Base-by-base conservation (phyloP, 371 early-diverging fungal species). In the Zopfochytrium polystomum region DNA sequence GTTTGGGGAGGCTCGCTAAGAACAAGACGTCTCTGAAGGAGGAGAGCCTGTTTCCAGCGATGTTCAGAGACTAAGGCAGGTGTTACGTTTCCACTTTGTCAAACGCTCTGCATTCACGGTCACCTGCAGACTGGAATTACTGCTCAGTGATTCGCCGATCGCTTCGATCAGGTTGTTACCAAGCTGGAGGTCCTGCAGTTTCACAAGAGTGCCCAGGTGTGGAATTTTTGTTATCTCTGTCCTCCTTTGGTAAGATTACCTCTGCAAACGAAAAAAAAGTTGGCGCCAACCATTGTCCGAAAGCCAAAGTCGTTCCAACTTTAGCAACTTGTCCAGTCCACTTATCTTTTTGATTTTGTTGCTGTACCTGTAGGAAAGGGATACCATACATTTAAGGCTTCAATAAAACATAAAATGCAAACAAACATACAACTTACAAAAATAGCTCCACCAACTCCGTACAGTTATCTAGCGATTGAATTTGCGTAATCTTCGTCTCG, bases 1-100 rank as follows among this genome's bases (percentile, higher is more conserved):
- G 71, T 13, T 63, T 38, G 5, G 70, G 73, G 1, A 81, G 60
- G 0, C 71, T 68, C 6, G 75, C 65, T 26, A 81, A 68, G 48
- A 77, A 67, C 4, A 79, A 58, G 26, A 81, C 63, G 33, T 79
- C 79, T 29, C 74, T 66, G 59, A 81, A 81, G 1, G 77, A 79
- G 3, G 73, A 73, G 32, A 79, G 66, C 9, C 42, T 34, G 64
- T 81, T 81, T 35, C 81, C 81, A 20, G 81, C 63, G 18, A 81
- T 52, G 63, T 74, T 78, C n/a, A 81, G 50, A 15, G 63, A 65
- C 77, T 77, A 20, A 13, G 2, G 15, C 42, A 7, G 27, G 54
- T 23, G 25, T n/a, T 7, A n/a, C n/a, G n/a, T n/a, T 9, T n/a
- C 11, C 48, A 48, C 48, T 9, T 13, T 3, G 52, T 18, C 1